Evolutionary conservation across 192 early-diverging fungal species (phyloP), one percentile per base, ranked within the genome.

Genomic region (Umbelopsis vinacea): DNA sequence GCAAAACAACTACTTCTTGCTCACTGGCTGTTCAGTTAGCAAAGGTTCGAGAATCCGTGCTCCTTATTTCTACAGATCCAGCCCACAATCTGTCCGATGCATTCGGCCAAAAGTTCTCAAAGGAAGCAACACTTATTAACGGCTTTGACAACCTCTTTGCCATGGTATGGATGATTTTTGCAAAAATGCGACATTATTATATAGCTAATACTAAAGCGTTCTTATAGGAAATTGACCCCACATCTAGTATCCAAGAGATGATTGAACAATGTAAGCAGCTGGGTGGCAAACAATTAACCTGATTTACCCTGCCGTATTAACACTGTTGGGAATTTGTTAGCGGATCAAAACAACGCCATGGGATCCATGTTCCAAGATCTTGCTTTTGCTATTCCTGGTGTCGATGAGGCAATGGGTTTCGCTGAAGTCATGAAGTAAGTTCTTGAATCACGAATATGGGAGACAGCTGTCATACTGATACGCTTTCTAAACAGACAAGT

Each of bases 361-460:
- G 93, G 91, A 69, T 86, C 89, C 37, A 92, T 95, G 82, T 91
- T 99, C 86, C 94, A 97, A 84, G 98, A 99, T 83, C 89, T 99
- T 74, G 96, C 96, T 10, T 99, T 97, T 82, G 96, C 96, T 37
- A 99, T 99, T 82, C 98, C 98, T 35, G 98, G 98, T 80, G 96
- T 99, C 15, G 98, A 99, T 81, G 98, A 99, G 82, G 98, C 98
- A 23, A 99, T 99, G 97, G 95, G 96, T 52, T 99, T 99, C 85
- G 97, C 97, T n/a, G 98, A 99, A 78, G 98, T 99, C 17, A 99
- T 99, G 98, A 99, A 99, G 91, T 93, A 85, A 40, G 83, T 77
- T 26, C 23, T 23, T 10, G 6, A 10, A 14, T 57, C 7, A 54
- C 11, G 14, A 23, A 29, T 24, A 11, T 23, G 2, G 12, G 10